These are phyloP conservation scores for Globisporangium acanthophoron DNA, from an alignment of 352 stramenopile genomes.

Conservation along the genomic window DNA sequence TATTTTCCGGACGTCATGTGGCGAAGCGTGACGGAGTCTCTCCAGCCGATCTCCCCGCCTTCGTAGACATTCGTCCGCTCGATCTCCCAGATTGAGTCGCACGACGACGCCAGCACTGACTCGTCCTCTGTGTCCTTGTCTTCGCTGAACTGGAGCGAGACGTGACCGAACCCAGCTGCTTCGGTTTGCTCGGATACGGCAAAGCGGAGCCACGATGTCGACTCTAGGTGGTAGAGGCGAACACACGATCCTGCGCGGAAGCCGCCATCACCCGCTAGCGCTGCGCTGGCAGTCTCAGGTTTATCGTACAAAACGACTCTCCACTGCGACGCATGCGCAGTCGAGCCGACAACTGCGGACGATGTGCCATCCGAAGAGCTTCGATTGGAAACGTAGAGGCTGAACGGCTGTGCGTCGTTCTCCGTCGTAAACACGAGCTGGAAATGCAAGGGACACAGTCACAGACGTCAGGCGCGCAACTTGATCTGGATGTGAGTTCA, in stretches of 20 bases:
- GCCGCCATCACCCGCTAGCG: conserved; percentile 9
- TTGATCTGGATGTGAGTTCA: too few species aligned
- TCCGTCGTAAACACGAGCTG: conserved; percentile 50
- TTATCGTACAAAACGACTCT: conserved; percentile 53
- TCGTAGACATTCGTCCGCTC: conserved; percentile 42
- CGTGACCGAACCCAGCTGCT: conserved; percentile 10
- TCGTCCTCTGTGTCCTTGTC: conserved; percentile 34
- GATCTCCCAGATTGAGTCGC: conserved; percentile 61
- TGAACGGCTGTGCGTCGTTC: conserved; percentile 39
- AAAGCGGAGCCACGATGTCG: conserved; percentile 55
- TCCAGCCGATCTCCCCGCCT: conserved; percentile 54
- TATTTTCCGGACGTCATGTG: conserved; percentile 58
- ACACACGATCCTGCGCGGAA: conserved; percentile 53
- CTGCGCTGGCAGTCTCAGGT: conserved; percentile 9
- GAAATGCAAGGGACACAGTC: background rate
- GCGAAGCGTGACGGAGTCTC: conserved; percentile 37
- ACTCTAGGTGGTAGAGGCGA: conserved; percentile 61
- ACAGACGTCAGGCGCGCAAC: too few species aligned
- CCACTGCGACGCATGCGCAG: conserved; percentile 53
- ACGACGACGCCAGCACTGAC: conserved; percentile 22
- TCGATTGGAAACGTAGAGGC: conserved; percentile 62
- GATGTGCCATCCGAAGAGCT: conserved; percentile 24
- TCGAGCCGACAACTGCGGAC: conserved; percentile 43
- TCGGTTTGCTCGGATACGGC: conserved; percentile 1
- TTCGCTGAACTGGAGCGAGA: conserved; percentile 43